Percentiles rank a stretch among this genome's conserved stretches.
phyloP scores from a whole-genome alignment of 2,329 filamentous ascomycete species.

The Corynespora cassiicola region DNA sequence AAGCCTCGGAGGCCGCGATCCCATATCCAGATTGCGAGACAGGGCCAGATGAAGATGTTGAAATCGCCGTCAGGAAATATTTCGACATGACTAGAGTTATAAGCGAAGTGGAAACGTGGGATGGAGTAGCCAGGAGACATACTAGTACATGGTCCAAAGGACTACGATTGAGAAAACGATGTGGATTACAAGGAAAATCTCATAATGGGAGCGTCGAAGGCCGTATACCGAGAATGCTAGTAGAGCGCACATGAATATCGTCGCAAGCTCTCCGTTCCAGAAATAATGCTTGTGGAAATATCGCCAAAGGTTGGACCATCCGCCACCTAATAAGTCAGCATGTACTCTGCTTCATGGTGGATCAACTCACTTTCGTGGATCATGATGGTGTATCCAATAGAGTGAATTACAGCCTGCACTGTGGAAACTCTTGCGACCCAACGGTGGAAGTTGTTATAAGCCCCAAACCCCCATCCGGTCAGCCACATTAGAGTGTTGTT shows the following conservation, averaged over 20 bases:
- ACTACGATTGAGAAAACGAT: slow-evolving; percentile 50
- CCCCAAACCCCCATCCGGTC: slow-evolving; percentile 72
- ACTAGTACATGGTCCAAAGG: slow-evolving; percentile 60
- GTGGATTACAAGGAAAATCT: slow-evolving; percentile 52
- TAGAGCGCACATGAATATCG: slow-evolving; percentile 52
- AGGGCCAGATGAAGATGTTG: slow-evolving; percentile 59
- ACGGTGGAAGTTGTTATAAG: slow-evolving; percentile 72
- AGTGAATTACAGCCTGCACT: slow-evolving; percentile 68
- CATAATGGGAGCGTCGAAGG: slow-evolving; percentile 58
- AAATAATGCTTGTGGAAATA: slow-evolving; percentile 56
- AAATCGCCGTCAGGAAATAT: slow-evolving; percentile 58
- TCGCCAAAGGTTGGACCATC: slow-evolving; percentile 47
- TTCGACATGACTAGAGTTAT: slow-evolving; percentile 53
- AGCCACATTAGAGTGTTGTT: slow-evolving; percentile 72
- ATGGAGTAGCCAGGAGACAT: slow-evolving; percentile 28
- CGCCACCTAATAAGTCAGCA: slow-evolving; percentile 18
- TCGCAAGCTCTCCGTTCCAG: slow-evolving; percentile 56
- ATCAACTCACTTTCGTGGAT: slow-evolving; percentile 38
- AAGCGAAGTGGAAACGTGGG: slow-evolving; percentile 15
- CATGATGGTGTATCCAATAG: slow-evolving; percentile 62
- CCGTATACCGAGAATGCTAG: slow-evolving; percentile 59
- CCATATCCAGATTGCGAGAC: slow-evolving; percentile 56
- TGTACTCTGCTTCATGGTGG: not conserved
- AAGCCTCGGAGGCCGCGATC: slow-evolving; percentile 57
- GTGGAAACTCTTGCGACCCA: slow-evolving; percentile 70